Evolutionary conservation across 73 alveolate species (phyloP), one percentile per base, ranked within the genome.

Genomic region (Blepharisma stoltei): DNA sequence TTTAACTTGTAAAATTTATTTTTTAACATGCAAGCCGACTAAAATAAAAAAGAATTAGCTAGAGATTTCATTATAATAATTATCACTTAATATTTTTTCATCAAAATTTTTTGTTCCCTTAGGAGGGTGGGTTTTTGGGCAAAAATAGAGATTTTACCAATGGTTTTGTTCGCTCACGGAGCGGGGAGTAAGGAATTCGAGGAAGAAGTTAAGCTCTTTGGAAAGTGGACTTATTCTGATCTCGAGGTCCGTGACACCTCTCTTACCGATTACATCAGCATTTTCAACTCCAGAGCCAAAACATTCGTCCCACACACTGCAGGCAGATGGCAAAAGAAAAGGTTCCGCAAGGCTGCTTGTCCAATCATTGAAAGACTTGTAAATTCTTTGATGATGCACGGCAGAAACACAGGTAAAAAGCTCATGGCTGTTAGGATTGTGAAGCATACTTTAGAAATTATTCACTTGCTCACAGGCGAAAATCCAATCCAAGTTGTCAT

Each of bases 351-450:
- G 94, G 98, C 98, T 67, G 80, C 79, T 84, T 97, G 99, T 97
- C 99, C 99, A 50, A 92, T 97, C 32, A 93, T 96, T 71, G 99
- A 97, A 86, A 91, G 99, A 77, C 88, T 97, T 69, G 89, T 90
- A 77, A 93, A 95, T 90, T 86, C 97, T 76, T 82, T 97, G 84
- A 97, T 95, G 99, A 83, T 86, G 84, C 98, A 97, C 71, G 98
- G 99, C 54, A 94, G 99, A 92, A 97, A 97, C 98, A 94, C 92
- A 85, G 99, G 99, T 75, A 97, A 97, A 94, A 97, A 97, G 93
- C 92, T 88, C 70, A 86, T 95, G 95, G 99, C 98, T 75, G 91
- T 97, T 81, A 95, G 97, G 80, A 93, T 95, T 71, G 93, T 97
- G 78, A 97, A 93, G 93, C 98, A 95, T 78, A 97, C 99, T 46